phyloP scores from a whole-genome alignment of 176 grass and related monocot species.

The Microstegium vimineum region DNA sequence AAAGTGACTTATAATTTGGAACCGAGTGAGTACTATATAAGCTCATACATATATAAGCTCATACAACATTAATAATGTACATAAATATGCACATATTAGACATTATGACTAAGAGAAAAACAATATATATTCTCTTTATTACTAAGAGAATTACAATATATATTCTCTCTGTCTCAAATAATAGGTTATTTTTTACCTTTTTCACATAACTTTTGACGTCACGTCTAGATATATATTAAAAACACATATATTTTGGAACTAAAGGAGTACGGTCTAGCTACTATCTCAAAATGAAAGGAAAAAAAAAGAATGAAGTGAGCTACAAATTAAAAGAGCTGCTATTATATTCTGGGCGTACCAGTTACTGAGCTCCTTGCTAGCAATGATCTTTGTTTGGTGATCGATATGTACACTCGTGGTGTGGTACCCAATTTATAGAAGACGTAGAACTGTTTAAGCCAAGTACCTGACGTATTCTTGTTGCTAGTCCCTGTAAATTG shows the following conservation, averaged over 20 bases:
- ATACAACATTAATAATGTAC: too few species aligned
- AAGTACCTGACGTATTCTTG: background rate
- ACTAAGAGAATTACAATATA: background rate
- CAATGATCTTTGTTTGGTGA: background rate
- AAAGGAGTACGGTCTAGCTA: too few species aligned
- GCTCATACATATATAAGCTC: too few species aligned
- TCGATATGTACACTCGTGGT: background rate
- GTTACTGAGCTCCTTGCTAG: background rate
- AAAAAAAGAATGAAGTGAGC: background rate
- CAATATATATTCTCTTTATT: too few species aligned
- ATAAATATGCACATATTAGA: background rate
- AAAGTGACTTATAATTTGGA: too few species aligned
- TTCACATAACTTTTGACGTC: background rate
- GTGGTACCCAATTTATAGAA: slow-evolving; percentile 4
- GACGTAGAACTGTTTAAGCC: background rate
- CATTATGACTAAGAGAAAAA: background rate
- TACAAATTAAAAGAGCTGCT: background rate
- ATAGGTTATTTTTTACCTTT: too few species aligned
- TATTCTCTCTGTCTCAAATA: background rate
- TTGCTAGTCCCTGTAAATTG: background rate
- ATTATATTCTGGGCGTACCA: background rate
- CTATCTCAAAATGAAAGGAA: too few species aligned
- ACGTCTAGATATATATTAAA: background rate
- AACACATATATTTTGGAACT: background rate
- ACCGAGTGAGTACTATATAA: too few species aligned